Evolutionary conservation across 257 asterid species (phyloP).

Genomic region (Solanum piurae): DNA sequence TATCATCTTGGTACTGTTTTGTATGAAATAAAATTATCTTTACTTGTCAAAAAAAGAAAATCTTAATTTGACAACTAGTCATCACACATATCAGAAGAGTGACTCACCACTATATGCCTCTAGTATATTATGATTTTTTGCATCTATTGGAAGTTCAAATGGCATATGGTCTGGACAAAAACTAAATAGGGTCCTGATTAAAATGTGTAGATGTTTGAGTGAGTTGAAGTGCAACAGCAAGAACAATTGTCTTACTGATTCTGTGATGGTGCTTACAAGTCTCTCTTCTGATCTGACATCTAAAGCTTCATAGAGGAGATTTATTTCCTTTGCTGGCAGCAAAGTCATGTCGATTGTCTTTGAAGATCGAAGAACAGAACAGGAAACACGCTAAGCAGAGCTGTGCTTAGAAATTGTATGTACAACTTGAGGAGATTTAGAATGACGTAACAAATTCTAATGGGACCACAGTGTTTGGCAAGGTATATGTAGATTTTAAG

Average conservation of each 20-base stretch:
- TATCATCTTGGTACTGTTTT: background rate
- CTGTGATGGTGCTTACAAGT: background rate
- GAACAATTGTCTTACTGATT: conserved; percentile 6
- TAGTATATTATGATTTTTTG: background rate
- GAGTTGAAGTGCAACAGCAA: conserved; percentile 1
- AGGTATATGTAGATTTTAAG: background rate
- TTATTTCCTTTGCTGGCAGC: background rate
- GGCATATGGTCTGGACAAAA: background rate
- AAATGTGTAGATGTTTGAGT: conserved; percentile 29
- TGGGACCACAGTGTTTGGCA: background rate
- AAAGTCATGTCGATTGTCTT: background rate
- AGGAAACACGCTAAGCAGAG: background rate
- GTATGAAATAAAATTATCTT: background rate
- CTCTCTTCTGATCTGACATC: background rate
- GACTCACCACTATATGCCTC: background rate
- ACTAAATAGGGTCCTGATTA: background rate
- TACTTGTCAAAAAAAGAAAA: background rate
- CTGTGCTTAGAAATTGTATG: background rate
- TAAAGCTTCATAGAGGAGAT: background rate
- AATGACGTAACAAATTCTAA: background rate
- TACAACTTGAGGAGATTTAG: background rate
- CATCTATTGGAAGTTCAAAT: background rate
- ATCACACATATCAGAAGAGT: background rate
- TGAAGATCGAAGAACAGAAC: background rate
- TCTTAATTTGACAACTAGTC: background rate